phyloP scores from a whole-genome alignment of 140 eudicot species.

The Anethum foeniculum region DNA sequence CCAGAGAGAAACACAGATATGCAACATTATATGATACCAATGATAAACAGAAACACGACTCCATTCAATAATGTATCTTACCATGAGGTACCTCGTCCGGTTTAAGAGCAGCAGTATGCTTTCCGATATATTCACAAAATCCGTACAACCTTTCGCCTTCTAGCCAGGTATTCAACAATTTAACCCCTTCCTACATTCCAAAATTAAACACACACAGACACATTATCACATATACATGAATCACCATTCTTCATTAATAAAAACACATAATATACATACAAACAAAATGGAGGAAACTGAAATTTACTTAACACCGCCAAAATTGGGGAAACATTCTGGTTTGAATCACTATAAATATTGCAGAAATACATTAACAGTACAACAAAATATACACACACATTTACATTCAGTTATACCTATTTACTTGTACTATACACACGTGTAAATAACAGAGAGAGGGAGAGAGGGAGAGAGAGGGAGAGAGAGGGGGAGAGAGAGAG shows the following conservation, averaged over 20 bases:
- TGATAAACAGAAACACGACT: background rate
- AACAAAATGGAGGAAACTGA: background rate
- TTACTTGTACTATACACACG: background rate
- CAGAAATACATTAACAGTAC: background rate
- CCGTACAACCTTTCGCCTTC: slow-evolving; percentile 59
- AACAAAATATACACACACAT: background rate
- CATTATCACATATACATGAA: background rate
- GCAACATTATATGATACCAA: background rate
- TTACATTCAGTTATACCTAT: no score
- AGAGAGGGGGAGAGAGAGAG: background rate
- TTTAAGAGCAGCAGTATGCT: slow-evolving; percentile 54
- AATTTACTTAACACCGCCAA: background rate
- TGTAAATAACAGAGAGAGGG: background rate
- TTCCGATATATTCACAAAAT: slow-evolving; percentile 61
- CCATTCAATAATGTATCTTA: slow-evolving; percentile 22
- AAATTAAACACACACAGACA: background rate
- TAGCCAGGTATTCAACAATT: slow-evolving; percentile 73
- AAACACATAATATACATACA: background rate
- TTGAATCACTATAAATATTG: background rate
- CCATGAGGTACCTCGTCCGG: slow-evolving; percentile 73
- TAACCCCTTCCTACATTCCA: slow-evolving; percentile 73
- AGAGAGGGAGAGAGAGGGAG: background rate
- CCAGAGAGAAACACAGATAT: background rate
- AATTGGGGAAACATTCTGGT: background rate
- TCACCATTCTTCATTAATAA: background rate